Evolutionary conservation across 148 eudicot genomes (phyloP).

Genomic region (Nyssa sinensis): DNA sequence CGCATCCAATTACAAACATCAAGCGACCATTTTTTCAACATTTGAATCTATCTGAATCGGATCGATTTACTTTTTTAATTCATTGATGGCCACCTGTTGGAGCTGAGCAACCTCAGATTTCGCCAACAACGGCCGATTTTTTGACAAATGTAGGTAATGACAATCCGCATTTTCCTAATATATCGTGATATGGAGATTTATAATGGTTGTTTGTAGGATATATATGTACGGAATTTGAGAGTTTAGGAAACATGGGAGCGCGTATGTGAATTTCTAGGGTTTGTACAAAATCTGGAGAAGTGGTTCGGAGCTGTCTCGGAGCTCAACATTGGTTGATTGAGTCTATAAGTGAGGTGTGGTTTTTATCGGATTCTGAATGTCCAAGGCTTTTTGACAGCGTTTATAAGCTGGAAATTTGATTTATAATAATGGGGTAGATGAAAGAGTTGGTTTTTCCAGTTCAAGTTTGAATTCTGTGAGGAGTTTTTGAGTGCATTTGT

Average conservation of each 20-base stretch:
- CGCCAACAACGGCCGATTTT: constrained; percentile 4
- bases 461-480: constrained; percentile 5
- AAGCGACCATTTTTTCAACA: not conserved
- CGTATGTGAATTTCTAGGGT: constrained; percentile 13
- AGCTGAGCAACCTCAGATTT: not conserved
- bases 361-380: not conserved
- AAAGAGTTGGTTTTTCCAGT: not conserved
- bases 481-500: constrained; percentile 15
- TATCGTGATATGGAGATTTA: not conserved
- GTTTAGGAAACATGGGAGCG: not conserved
- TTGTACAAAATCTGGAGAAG: constrained; percentile 5
- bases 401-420: constrained; percentile 5
- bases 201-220: not conserved
- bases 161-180: not conserved
- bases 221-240: not conserved
- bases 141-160: not conserved
- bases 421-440: constrained; percentile 18
- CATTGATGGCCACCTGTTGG: not conserved
- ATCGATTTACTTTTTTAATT: not conserved
- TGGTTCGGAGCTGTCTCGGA: constrained; percentile 18
- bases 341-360: not conserved
- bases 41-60: not conserved
- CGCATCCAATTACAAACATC: not conserved
- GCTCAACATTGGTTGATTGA: constrained; percentile 4
- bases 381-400: not conserved